phyloP scores from a whole-genome alignment of 805 yeast species.

The Metschnikowia santaceciliae region DNA sequence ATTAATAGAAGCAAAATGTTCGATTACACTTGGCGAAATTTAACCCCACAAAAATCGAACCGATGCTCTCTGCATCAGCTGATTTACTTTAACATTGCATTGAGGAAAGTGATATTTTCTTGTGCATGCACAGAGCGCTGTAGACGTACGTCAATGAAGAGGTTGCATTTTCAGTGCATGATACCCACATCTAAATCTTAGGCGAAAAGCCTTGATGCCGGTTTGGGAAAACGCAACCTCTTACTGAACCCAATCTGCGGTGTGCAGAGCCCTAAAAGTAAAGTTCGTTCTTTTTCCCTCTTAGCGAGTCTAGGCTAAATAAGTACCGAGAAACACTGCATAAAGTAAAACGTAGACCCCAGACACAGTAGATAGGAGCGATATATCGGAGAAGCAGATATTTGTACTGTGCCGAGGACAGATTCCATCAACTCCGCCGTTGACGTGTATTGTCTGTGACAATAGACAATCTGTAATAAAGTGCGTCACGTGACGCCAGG shows the following conservation, averaged over 20 bases:
- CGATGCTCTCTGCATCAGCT: neutral
- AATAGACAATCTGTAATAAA: neutral
- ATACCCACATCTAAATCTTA: no score
- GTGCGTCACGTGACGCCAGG: neutral
- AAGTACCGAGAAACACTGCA: neutral
- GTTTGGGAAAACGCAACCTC: neutral
- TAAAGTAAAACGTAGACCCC: neutral
- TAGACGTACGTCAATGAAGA: neutral
- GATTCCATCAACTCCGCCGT: neutral
- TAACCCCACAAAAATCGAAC: no score
- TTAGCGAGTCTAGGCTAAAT: neutral
- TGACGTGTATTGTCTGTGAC: neutral
- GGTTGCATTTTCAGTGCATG: neutral
- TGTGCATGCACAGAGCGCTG: neutral
- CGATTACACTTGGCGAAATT: neutral
- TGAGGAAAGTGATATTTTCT: neutral
- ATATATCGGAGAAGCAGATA: no score
- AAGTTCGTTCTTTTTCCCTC: neutral
- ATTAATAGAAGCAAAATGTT: neutral
- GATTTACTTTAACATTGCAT: neutral
- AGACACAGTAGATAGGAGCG: neutral
- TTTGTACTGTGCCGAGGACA: neutral
- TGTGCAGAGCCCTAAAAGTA: neutral
- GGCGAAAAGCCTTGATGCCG: no score
- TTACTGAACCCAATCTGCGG: neutral